Percentiles rank a stretch among this genome's conserved stretches.
These are phyloP conservation scores for Exophiala calicioides DNA, from an alignment of 2,329 filamentous ascomycete species.

Conservation along the genomic window DNA sequence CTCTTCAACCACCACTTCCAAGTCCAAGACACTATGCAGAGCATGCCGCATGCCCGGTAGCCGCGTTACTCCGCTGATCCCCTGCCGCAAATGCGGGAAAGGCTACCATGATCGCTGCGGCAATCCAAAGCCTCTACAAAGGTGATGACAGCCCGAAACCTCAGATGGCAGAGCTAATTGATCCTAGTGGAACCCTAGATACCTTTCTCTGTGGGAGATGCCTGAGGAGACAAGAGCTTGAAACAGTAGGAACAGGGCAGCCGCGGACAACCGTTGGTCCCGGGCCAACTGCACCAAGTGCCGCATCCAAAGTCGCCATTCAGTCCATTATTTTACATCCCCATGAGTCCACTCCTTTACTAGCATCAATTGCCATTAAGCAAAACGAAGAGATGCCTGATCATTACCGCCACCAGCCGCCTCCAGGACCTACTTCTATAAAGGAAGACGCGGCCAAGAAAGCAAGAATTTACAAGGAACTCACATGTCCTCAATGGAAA, in stretches of 20 bases:
- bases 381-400: no score
- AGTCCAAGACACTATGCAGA: slow-evolving; percentile 15
- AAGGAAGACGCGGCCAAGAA: slow-evolving; percentile 1
- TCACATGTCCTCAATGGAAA: slow-evolving; percentile 24
- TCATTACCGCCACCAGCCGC: no score
- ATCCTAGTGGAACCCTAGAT: slow-evolving; percentile 6
- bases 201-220: slow-evolving; percentile 27
- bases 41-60: slow-evolving; percentile 22
- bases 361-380: no score
- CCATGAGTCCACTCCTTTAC: no score
- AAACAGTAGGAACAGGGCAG: no score
- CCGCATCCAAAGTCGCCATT: no score
- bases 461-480: slow-evolving; percentile 20
- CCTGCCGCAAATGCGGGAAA: slow-evolving; percentile 21
- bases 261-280: no score
- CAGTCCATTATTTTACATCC: no score
- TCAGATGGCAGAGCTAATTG: slow-evolving; percentile 6
- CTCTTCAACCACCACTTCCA: slow-evolving; percentile 11
- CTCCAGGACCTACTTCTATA: no score
- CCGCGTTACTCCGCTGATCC: slow-evolving; percentile 13
- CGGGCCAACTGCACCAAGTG: no score
- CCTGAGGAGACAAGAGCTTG: slow-evolving; percentile 4
- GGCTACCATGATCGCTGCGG: slow-evolving; percentile 24
- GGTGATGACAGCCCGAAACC: slow-evolving; percentile 4
- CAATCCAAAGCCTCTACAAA: slow-evolving; percentile 20